Percentiles rank a stretch among this genome's conserved stretches.
phyloP scores from a whole-genome alignment of 306 rosid genomes.

The Vigna hirtella region DNA sequence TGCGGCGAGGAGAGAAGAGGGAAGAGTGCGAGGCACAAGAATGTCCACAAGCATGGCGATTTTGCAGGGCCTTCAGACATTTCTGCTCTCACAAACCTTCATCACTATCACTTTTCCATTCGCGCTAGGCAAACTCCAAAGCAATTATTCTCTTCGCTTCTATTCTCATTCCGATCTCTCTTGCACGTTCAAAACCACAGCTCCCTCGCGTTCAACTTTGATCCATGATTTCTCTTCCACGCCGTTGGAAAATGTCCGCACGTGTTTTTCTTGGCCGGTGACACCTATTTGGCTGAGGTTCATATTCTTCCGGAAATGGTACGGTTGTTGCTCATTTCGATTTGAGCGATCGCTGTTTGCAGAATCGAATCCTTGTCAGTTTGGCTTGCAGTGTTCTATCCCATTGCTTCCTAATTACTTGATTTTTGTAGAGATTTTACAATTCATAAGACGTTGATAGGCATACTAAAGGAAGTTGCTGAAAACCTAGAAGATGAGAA shows the following conservation, averaged over 20 bases:
- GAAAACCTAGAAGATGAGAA: neutral
- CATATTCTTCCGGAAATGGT: slow-evolving; percentile 48
- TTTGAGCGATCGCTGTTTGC: neutral
- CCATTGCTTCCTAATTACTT: neutral
- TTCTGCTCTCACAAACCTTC: slow-evolving; percentile 46
- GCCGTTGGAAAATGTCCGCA: slow-evolving; percentile 21
- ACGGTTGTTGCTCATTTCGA: slow-evolving; percentile 22
- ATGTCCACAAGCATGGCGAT: slow-evolving; percentile 65
- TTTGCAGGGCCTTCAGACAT: slow-evolving; percentile 56
- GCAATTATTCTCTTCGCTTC: slow-evolving; percentile 30
- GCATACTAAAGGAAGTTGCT: slow-evolving; percentile 2
- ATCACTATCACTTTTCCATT: slow-evolving; percentile 35
- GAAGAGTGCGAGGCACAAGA: slow-evolving; percentile 62
- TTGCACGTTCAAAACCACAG: neutral
- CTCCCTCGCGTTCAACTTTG: neutral
- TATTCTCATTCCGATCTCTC: neutral
- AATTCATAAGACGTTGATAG: slow-evolving; percentile 7
- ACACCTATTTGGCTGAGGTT: slow-evolving; percentile 20
- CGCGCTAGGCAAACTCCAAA: slow-evolving; percentile 17
- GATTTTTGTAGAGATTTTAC: slow-evolving; percentile 4
- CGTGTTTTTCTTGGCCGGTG: slow-evolving; percentile 20
- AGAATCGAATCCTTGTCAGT: slow-evolving; percentile 1
- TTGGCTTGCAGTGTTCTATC: neutral
- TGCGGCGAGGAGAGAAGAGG: slow-evolving; percentile 36
- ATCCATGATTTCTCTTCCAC: neutral